Evolutionary conservation across 1,284 basidiomycete species (phyloP).

Genomic region (Ustilago hordei): DNA sequence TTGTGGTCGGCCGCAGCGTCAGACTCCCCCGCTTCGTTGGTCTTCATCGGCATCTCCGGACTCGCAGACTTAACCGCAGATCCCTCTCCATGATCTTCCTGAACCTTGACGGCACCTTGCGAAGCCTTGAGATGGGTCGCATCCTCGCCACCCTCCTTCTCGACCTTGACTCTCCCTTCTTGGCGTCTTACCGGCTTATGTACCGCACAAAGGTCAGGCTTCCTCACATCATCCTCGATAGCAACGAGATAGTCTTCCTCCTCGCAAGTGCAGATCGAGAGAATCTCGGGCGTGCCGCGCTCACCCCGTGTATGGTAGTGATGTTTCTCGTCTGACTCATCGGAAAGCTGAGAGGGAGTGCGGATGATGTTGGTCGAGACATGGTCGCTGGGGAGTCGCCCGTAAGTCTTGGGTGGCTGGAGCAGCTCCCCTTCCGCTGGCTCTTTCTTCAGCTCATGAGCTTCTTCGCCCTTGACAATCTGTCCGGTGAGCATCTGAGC

Average conservation of each 20-base stretch:
- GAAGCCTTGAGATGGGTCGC: neutral
- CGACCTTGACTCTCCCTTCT: neutral
- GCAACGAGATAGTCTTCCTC: constrained; percentile 33
- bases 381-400: constrained; percentile 3
- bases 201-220: constrained; percentile 1
- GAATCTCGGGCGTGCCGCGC: neutral
- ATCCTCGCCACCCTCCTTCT: neutral
- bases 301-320: neutral
- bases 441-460: neutral
- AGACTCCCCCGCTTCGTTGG: neutral
- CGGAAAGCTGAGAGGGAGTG: constrained; percentile 23
- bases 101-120: neutral
- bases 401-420: neutral
- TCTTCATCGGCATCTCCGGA: neutral
- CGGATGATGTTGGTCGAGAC: constrained; percentile 25
- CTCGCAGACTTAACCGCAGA: neutral
- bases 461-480: neutral
- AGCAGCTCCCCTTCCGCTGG: neutral
- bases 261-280: constrained; percentile 15
- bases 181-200: neutral
- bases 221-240: constrained; percentile 29
- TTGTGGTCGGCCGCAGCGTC: neutral
- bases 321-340: neutral
- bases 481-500: neutral
- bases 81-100: neutral